Evolutionary conservation across 2,329 filamentous ascomycete species (phyloP).

Genomic region (Phyllosticta capitalensis): DNA sequence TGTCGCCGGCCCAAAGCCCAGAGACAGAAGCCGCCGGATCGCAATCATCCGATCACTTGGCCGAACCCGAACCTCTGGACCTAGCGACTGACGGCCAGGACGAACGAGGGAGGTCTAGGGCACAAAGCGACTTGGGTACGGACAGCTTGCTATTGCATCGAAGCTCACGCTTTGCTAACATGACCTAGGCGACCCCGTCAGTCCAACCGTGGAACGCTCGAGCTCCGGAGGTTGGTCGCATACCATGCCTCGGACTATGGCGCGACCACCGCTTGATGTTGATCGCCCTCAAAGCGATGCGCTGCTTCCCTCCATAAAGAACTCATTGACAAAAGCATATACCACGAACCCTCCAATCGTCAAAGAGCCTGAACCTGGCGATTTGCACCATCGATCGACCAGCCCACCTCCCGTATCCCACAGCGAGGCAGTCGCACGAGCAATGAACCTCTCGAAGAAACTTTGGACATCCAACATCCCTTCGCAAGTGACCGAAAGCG

Average conservation of each 20-base stretch:
- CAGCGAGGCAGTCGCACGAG: slow-evolving; percentile 71
- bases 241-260: slow-evolving; percentile 35
- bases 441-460: slow-evolving; percentile 75
- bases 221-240: slow-evolving; percentile 26
- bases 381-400: slow-evolving; percentile 45
- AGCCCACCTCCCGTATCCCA: slow-evolving; percentile 67
- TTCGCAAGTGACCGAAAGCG: slow-evolving; percentile 80
- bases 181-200: slow-evolving; percentile 11
- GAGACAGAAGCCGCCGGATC: slow-evolving; percentile 45
- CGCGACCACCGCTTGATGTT: slow-evolving; percentile 28
- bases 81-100: slow-evolving; percentile 41
- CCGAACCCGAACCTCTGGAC: slow-evolving; percentile 62
- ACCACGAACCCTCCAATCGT: slow-evolving; percentile 11
- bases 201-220: slow-evolving; percentile 21
- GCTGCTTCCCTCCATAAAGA: slow-evolving; percentile 37
- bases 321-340: slow-evolving; percentile 27
- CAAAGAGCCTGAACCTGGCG: slow-evolving; percentile 19
- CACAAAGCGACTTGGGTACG: slow-evolving; percentile 38
- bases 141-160: slow-evolving; percentile 19
- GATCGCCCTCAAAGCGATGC: slow-evolving; percentile 32
- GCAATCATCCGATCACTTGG: slow-evolving; percentile 39
- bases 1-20: slow-evolving; percentile 82
- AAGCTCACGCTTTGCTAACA: neutral
- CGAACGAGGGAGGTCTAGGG: slow-evolving; percentile 20
- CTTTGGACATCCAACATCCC: slow-evolving; percentile 86